Evolutionary conservation across 495 filamentous ascomycete genomes (phyloP).

Genomic region (Aspergillus ellipticus): DNA sequence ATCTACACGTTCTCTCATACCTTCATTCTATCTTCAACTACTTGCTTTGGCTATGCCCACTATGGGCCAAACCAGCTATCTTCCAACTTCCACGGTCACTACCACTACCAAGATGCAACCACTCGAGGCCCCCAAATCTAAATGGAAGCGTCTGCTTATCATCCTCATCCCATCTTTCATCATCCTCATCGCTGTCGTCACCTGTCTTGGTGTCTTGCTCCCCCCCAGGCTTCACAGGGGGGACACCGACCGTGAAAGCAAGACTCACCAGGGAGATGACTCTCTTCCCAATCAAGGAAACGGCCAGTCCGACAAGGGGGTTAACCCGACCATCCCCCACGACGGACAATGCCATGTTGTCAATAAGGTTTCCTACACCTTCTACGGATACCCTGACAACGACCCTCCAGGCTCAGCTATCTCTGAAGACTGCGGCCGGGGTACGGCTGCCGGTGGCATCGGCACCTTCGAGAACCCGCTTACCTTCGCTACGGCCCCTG

Average conservation of each 20-base stretch:
- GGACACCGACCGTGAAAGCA: not conserved
- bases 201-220: not conserved
- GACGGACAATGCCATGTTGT: not conserved
- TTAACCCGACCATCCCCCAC: not conserved
- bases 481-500: slow-evolving; percentile 41
- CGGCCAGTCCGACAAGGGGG: not conserved
- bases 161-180: not conserved
- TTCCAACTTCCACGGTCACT: too few species aligned
- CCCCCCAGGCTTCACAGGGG: not conserved
- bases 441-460: slow-evolving; percentile 23
- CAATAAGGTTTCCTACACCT: slow-evolving; percentile 14
- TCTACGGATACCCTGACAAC: slow-evolving; percentile 43
- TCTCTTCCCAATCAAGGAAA: not conserved
- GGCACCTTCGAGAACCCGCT: slow-evolving; percentile 42
- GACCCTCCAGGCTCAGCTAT: slow-evolving; percentile 35
- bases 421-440: slow-evolving; percentile 33
- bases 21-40: too few species aligned
- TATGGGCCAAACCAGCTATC: too few species aligned
- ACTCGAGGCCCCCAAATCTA: not conserved
- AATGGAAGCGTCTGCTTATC: not conserved
- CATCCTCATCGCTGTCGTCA: not conserved
- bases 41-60: too few species aligned
- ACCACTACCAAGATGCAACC: not conserved
- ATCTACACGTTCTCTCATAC: too few species aligned
- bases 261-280: not conserved